A percentile compares a stretch with the other conserved stretches of the same genome.
Evolutionary conservation across 2,329 filamentous ascomycete genomes (phyloP).

Genomic region (Penicillium sp.): DNA sequence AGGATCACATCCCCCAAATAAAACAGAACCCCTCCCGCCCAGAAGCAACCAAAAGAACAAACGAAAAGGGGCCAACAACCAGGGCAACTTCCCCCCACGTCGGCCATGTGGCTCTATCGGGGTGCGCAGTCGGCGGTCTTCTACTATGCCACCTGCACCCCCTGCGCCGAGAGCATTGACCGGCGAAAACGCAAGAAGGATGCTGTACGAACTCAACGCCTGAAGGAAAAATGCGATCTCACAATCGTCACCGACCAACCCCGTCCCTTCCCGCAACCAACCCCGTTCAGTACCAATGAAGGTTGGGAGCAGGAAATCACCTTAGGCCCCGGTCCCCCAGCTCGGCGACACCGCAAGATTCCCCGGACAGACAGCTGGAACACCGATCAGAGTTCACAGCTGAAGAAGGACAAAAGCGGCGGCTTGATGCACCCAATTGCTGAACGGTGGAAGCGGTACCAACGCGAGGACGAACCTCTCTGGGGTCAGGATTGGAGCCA

Average conservation of each 20-base stretch:
- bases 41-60: no score
- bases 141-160: slow-evolving; percentile 54
- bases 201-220: slow-evolving; percentile 68
- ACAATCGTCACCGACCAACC: slow-evolving; percentile 64
- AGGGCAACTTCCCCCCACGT: slow-evolving; percentile 16
- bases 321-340: slow-evolving; percentile 75
- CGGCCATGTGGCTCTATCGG: slow-evolving; percentile 52
- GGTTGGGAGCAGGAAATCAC: slow-evolving; percentile 88
- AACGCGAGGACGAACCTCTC: slow-evolving; percentile 84
- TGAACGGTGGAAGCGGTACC: slow-evolving; percentile 82
- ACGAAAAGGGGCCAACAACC: slow-evolving; percentile 3
- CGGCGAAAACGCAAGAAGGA: slow-evolving; percentile 72
- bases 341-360: slow-evolving; percentile 60
- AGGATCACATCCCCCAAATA: neutral
- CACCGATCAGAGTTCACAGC: slow-evolving; percentile 46
- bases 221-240: slow-evolving; percentile 66
- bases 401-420: slow-evolving; percentile 54
- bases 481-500: slow-evolving; percentile 83
- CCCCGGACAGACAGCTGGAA: slow-evolving; percentile 61
- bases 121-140: slow-evolving; percentile 56
- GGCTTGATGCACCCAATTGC: slow-evolving; percentile 36
- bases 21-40: no score
- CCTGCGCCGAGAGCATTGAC: slow-evolving; percentile 71
- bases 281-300: slow-evolving; percentile 81
- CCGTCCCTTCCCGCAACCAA: slow-evolving; percentile 74